A percentile compares a stretch with the other conserved stretches of the same genome.
phyloP scores from a whole-genome alignment of 176 grass and related monocot genomes.

The Avena sativa region DNA sequence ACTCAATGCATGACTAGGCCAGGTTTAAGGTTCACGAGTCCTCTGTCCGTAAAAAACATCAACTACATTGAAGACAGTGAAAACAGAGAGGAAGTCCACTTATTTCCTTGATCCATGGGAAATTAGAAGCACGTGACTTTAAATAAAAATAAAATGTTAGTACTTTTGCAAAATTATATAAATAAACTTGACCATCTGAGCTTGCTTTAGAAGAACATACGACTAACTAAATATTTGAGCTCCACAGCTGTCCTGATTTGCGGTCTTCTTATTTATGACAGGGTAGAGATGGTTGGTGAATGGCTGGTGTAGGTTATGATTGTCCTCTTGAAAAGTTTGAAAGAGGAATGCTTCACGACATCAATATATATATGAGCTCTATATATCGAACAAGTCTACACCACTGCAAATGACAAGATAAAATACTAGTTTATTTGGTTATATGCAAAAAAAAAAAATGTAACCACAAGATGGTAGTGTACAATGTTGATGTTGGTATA shows the following conservation, averaged over 20 bases:
- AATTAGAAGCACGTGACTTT: no score
- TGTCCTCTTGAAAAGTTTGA: neutral
- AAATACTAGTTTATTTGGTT: neutral
- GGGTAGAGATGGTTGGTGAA: neutral
- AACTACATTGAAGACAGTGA: no score
- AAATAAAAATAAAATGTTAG: no score
- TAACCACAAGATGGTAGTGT: no score
- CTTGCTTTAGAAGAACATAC: neutral
- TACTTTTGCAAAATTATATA: neutral
- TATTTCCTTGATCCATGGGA: no score
- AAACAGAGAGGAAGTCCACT: no score
- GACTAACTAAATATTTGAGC: neutral
- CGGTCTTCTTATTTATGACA: neutral
- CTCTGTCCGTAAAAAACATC: no score
- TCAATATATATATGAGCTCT: neutral
- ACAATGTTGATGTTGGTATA: no score
- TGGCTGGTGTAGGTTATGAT: neutral
- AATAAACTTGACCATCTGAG: neutral
- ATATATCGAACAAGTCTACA: neutral
- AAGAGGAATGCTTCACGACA: neutral
- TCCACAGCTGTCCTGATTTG: neutral
- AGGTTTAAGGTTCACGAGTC: neutral
- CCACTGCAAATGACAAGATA: neutral
- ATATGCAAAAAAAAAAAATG: neutral
- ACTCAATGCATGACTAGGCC: neutral